These are phyloP conservation scores for Porodaedalea pini DNA, from an alignment of 1,284 basidiomycete species.

Conservation along the genomic window DNA sequence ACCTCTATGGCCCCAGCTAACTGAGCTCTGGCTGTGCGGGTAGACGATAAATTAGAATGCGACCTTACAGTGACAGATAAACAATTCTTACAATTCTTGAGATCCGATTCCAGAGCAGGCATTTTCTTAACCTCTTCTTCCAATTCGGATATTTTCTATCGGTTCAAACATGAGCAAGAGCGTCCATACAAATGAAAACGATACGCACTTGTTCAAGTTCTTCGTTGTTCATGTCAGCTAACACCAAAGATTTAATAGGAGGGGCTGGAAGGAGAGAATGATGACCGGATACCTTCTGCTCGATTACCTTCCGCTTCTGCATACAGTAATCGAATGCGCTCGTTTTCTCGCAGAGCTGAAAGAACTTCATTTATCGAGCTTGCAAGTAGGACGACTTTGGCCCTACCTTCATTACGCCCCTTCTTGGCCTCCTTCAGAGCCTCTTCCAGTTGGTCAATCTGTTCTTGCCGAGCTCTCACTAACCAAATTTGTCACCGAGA, in stretches of 20 bases:
- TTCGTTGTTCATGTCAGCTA: conserved; percentile 11
- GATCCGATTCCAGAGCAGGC: neutral
- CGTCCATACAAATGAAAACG: no score
- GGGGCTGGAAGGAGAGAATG: neutral
- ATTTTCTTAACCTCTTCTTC: conserved; percentile 1
- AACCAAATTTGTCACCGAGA: no score
- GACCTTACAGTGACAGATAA: neutral
- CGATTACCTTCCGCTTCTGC: conserved; percentile 15
- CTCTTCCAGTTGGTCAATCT: neutral
- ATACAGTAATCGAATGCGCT: conserved; percentile 4
- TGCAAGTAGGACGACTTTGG: neutral
- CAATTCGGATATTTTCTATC: conserved; percentile 4
- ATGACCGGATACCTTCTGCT: conserved; percentile 5
- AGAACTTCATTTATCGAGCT: neutral
- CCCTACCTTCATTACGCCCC: conserved; percentile 6
- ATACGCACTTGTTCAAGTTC: conserved; percentile 6
- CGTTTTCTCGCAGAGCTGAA: conserved; percentile 14
- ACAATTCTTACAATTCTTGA: neutral
- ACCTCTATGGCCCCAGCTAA: conserved; percentile 7
- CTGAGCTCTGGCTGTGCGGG: conserved; percentile 1
- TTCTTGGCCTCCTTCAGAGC: conserved; percentile 8
- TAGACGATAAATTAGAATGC: neutral
- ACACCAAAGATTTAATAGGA: neutral
- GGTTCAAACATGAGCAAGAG: neutral
- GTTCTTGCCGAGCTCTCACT: neutral